Conservation (phyloP, 352 stramenopile genomes). For the Phytophthora pini region DNA sequence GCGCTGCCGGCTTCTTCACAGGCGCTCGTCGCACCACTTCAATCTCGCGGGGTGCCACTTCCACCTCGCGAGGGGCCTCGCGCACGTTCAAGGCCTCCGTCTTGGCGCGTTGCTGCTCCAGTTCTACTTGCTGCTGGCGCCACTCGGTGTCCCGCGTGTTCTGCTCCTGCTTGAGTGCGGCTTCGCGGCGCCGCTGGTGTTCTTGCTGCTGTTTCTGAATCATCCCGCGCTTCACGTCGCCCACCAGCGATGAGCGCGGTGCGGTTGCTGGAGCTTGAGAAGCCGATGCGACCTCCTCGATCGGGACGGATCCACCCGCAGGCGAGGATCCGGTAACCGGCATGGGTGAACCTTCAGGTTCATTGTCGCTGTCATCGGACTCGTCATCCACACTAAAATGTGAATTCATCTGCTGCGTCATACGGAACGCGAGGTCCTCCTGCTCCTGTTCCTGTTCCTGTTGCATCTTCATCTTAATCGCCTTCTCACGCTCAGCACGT, state of each 20-base stretch:
- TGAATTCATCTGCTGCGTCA: constrained; percentile 47
- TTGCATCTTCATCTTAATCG: constrained; percentile 39
- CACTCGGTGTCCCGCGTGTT: constrained; percentile 21
- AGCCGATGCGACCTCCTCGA: constrained; percentile 14
- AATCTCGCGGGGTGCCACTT: constrained; percentile 46
- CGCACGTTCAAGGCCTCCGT: constrained; percentile 28
- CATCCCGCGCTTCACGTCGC: constrained; percentile 71
- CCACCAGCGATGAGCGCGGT: constrained; percentile 65
- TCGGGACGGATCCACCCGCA: constrained; percentile 14
- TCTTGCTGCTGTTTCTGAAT: constrained; percentile 70
- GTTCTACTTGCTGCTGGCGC: constrained; percentile 41
- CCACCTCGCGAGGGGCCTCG: constrained; percentile 35
- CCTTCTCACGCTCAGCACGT: constrained; percentile 51
- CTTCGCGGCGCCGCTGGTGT: constrained; percentile 70
- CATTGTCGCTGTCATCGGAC: constrained; percentile 35
- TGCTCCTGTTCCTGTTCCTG: constrained; percentile 40
- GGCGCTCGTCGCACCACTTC: constrained; percentile 51
- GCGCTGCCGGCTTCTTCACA: constrained; percentile 34
- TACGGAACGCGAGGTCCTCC: constrained; percentile 47
- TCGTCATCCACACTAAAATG: constrained; percentile 48
- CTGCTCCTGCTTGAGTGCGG: constrained; percentile 63
- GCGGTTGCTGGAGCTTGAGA: constrained; percentile 18
- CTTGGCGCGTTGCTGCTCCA: constrained; percentile 39
- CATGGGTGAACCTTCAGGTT: constrained; percentile 34
- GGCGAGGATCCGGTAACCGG: constrained; percentile 4